Conservation (phyloP, 164 flowering plant species). For the Nymphaea thermarum region DNA sequence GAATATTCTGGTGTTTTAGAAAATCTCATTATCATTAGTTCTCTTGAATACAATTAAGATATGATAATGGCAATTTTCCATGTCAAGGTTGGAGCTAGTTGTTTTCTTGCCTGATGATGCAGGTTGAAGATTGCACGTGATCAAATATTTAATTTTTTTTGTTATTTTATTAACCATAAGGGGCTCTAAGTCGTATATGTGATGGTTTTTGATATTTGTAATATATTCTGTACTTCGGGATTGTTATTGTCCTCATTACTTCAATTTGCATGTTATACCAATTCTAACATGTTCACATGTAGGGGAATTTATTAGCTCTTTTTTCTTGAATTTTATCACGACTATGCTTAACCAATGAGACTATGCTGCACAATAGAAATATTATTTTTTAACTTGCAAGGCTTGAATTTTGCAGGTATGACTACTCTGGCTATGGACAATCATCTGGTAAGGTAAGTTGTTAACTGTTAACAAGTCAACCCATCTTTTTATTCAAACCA, state of each 20-base stretch:
- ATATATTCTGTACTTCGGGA: background rate
- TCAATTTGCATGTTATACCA: no score
- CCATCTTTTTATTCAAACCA: background rate
- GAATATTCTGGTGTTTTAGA: no score
- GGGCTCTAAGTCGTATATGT: background rate
- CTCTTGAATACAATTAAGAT: background rate
- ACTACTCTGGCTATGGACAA: slow-evolving; percentile 83
- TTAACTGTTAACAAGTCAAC: background rate
- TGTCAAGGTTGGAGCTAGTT: background rate
- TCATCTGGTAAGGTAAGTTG: slow-evolving; percentile 78
- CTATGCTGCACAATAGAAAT: no score
- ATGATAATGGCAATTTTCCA: background rate
- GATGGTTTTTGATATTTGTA: background rate
- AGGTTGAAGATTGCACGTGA: background rate
- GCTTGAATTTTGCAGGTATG: slow-evolving; percentile 42
- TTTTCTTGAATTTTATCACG: background rate
- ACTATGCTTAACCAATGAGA: no score
- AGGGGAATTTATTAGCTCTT: background rate
- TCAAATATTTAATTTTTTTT: no score
- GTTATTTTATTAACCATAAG: background rate
- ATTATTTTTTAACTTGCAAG: no score
- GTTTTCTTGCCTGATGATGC: background rate
- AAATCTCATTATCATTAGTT: no score
- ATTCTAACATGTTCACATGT: no score
- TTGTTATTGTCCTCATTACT: no score